Base-by-base conservation (phyloP, 805 yeast genomes). In the Pichia eremophila region DNA sequence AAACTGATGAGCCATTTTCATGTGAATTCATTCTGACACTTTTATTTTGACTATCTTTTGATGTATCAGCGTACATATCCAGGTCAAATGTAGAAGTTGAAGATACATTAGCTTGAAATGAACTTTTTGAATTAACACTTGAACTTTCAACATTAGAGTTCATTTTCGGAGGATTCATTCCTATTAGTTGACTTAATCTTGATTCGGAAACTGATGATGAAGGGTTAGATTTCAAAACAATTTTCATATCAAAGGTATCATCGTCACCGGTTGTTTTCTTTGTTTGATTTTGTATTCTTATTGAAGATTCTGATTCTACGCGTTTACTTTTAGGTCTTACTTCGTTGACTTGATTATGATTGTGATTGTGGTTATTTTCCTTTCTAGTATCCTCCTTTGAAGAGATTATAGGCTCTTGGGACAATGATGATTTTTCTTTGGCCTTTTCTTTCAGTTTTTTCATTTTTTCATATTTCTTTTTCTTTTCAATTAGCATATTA, bases 401-500 rank as follows among this genome's bases (percentile, higher is more conserved):
- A 22, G 25, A 22, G 25, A 5, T 22, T 22, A 22, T 22, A 22
- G 25, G 25, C 5, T 22, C 25, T 22, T 22, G 25, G 1, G 25
- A 22, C 25, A 36, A 38, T 41, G 40, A 31, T 39, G 39, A 5
- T 42, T 46, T 35, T 39, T 45, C 48, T 37, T 47, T 44, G 4
- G 36, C n/a, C n/a, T 17, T 45, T 14, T 46, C 54, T 47, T 62
- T 57, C 52, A 64, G 50, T 57, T 57, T 59, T 58, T 59, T 74
- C 56, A 67, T 67, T 47, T 69, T 62, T 54, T 80, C 85, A 54
- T 81, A 78, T 53, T 77, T 73, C 55, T 79, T 81, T 67, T 88
- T 83, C 60, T 82, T 83, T 41, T 83, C 89, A 61, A 90, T 66
- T 50, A 91, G 68, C 54, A 80, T 77, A 59, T 87, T 90, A 66